Evolutionary conservation across 257 asterid genomes (phyloP), one percentile per base, ranked within the genome.

Genomic region (Nicotiana knightiana): DNA sequence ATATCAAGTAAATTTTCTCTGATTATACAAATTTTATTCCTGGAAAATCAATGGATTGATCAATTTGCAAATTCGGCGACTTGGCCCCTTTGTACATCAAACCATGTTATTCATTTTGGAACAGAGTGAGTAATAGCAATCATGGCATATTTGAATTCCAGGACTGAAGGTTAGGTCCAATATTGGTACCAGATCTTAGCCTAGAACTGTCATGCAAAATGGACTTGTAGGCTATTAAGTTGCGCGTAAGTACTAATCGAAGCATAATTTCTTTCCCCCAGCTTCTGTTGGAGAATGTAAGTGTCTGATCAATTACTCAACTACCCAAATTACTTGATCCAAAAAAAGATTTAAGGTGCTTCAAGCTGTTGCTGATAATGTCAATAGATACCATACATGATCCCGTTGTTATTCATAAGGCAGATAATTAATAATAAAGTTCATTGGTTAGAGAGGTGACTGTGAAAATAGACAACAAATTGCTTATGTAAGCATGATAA

Each of bases 91-190:
- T 51, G 28, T 4, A 51, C 26, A 11, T 75, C 80, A 51, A 39
- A 75, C 63, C 80, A 75, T 28, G 80, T 75, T 39, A 28, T 75
- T 75, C 80, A 67, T 51, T 51, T 24, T 75, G 80, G n/a, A 16
- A 75, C 46, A 51, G 70, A 30, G 46, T 75, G 46, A 28, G 63
- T 51, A 75, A 15, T 51, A 48, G 63, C 26, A 75, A 51, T 75
- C 80, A 51, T 53, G 63, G 46, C 80, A 75, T 28, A 15, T 51
- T 15, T 75, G 80, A 51, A 28, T 46, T 75, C 63, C 43, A 28
- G 46, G 62, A 26, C 8, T 7, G 79, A 26, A 73, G 79, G 39
- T 26, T 48, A 73, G 79, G 28, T 48, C 79, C 79, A 65, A 32
- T 16, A 66, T 66, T 66, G 13, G 51, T 4, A 16, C 24, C 26